Evolutionary conservation across 495 filamentous ascomycete species (phyloP), one percentile per base, ranked within the genome.

Genomic region (Cenococcum geophilum): DNA sequence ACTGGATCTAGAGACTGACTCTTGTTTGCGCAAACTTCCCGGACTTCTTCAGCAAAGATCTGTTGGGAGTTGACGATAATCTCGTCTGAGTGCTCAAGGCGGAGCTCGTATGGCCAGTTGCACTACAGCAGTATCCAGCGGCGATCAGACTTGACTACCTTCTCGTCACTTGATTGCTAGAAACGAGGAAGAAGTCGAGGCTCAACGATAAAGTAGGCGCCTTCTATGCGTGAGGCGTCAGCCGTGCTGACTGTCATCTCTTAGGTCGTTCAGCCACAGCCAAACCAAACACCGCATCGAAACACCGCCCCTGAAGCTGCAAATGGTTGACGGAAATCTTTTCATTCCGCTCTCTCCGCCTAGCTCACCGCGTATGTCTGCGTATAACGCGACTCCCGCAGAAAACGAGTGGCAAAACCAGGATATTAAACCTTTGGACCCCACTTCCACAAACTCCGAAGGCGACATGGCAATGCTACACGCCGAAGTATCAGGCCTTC

Each of bases 291-390:
- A 35, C 50, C 58, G 57, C 61, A 50, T 54, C 49, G 48, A 58
- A 27, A 34, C 59, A 35, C 45, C 64, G 32, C 57, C 59, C 23
- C 36, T 35, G 20, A 66, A 70, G 60, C 54, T 55, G 62, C 65
- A 56, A 68, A 70, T 70, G 68, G 68, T 70, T 54, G 66, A 70
- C 65, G 65, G 66, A 67, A 70, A 67, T 55, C 62, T 65, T 20
- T 70, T 70, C 68, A 70, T 68, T 49, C 67, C 68, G 55, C 68
- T 70, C 49, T 69, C 70, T 51, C 68, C 68, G 56, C 64, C 65
- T 40, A 67, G 60, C 47, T 71, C 66, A 55, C 66, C 63, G 59
- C 63, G 60, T 23, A 71, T 68, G 64, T 67, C 62, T 65, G 67
- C 64, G 25, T 69, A 64, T 40, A 68, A 57, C 61, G 57, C 63